Conservation (phyloP, 2,329 filamentous ascomycete genomes). For the Trichophyton mentagrophytes region DNA sequence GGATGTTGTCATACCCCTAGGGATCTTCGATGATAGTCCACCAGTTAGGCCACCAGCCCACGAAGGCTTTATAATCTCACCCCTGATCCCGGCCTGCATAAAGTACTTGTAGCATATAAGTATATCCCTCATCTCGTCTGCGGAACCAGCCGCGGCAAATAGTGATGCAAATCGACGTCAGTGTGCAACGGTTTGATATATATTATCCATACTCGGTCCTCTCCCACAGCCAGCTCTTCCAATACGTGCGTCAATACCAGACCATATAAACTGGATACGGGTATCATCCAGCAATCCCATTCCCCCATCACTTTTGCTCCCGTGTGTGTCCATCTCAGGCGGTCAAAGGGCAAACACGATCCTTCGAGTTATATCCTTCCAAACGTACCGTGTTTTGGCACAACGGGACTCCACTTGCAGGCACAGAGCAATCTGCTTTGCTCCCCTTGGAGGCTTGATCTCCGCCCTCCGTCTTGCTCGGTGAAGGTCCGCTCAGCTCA, state of each 20-base stretch:
- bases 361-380: background rate
- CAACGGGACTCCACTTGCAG: too few relatives aligned
- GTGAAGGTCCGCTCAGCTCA: background rate
- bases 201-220: background rate
- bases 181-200: background rate
- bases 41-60: background rate
- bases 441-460: background rate
- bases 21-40: background rate
- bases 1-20: background rate
- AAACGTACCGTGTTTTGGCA: background rate
- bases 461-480: background rate
- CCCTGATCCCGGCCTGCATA: background rate
- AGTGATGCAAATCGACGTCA: background rate
- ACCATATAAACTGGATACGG: too few relatives aligned
- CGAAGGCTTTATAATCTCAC: background rate
- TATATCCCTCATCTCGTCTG: background rate
- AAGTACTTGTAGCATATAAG: background rate
- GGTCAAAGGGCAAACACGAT: background rate
- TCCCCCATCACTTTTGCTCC: too few relatives aligned
- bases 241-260: too few relatives aligned
- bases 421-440: background rate
- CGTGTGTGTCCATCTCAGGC: background rate
- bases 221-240: too few relatives aligned
- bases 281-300: too few relatives aligned
- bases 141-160: background rate